Evolutionary conservation across 2,329 filamentous ascomycete genomes (phyloP).

Genomic region (Dissoconium aciculare): DNA sequence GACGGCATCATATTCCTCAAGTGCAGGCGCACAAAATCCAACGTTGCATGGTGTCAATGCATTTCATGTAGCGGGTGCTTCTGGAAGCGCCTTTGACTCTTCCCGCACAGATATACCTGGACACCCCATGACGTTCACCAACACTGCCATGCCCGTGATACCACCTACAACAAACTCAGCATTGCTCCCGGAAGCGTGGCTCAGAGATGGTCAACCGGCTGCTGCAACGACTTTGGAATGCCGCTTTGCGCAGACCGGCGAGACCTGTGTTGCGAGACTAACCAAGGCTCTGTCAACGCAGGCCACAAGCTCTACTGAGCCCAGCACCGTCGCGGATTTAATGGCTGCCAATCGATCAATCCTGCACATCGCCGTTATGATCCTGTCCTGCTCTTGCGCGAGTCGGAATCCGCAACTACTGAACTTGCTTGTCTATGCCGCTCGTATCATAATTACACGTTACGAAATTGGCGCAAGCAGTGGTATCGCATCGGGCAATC

Average conservation of each 20-base stretch:
- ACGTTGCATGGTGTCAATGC: too few species aligned
- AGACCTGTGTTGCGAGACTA: neutral
- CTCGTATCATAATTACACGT: neutral
- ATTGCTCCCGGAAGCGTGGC: neutral
- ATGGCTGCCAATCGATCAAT: neutral
- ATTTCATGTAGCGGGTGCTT: too few species aligned
- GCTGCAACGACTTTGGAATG: too few species aligned
- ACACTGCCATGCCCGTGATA: neutral
- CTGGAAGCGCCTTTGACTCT: neutral
- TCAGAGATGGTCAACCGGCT: too few species aligned
- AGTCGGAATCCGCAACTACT: neutral
- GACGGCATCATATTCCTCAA: conserved; percentile 1
- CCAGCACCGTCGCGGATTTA: neutral
- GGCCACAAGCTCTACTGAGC: neutral
- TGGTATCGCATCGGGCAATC: neutral
- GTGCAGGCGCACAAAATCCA: too few species aligned
- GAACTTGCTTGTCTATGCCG: conserved; percentile 1
- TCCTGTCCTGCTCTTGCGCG: neutral
- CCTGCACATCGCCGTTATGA: neutral
- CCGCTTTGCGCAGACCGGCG: neutral
- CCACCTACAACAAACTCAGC: neutral
- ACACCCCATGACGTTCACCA: conserved; percentile 1
- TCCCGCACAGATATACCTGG: neutral
- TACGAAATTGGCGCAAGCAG: neutral
- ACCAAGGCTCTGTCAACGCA: neutral